Evolutionary conservation across 176 grass and related monocot species (phyloP), one percentile per base, ranked within the genome.

Genomic region (Dactylis glomerata): DNA sequence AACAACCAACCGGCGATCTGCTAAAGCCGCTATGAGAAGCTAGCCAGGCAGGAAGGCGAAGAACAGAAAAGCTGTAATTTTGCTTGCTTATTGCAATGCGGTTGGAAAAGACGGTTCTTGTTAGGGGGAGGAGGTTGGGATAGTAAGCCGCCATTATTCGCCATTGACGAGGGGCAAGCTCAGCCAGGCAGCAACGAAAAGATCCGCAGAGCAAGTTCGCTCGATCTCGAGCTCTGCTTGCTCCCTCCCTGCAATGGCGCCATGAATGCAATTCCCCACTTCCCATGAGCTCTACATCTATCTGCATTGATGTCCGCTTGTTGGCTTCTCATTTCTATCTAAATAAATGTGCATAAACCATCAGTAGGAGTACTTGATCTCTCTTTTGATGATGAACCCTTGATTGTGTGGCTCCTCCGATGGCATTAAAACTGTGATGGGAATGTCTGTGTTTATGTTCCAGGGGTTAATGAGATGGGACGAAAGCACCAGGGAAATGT

Each of bases 241-340:
- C 41, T 41, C 37, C 14, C 81, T 83, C 54, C 22, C n/a, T 66
- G 8, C 32, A 13, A 45, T 50, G 66, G 62, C 11, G 72, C 16
- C 77, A 84, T 90, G n/a, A 84, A 87, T 75, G 67, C 83, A 83
- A 82, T 79, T 44, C 33, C 20, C 32, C 40, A 26, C 45, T 73
- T 47, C 58, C 47, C 57, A 79, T 55, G 75, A 77, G 68, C 80
- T 72, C 67, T 57, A 22, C 50, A 6, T 62, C 41, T 28, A 49
- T 74, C 70, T 74, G 15, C 70, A 83, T 75, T 37, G 13, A 75
- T 75, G 41, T 12, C 56, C 6, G 19, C 2, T 4, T 40, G 22
- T 15, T 50, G 22, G 47, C 66, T 42, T 31, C 34, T 57, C 80
- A 54, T 71, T 70, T 55, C n/a, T 36, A 10, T 24, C 55, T 24